Percentiles rank a stretch among this genome's conserved stretches.
These are phyloP conservation scores for Teratosphaeria viscida DNA, from an alignment of 2,329 filamentous ascomycete species.

Conservation along the genomic window DNA sequence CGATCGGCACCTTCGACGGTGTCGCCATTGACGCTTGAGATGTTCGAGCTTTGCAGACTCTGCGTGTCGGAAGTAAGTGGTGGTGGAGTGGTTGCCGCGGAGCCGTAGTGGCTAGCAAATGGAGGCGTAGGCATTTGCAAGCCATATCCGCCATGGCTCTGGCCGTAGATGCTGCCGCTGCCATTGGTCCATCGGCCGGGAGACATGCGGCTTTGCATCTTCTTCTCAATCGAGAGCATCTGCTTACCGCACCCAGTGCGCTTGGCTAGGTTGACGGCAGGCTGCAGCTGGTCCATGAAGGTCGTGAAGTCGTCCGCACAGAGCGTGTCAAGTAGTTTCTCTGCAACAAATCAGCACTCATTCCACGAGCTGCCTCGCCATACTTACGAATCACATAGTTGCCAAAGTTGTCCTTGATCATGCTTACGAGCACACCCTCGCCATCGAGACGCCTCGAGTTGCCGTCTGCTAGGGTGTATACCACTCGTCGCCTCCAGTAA, in stretches of 20 bases:
- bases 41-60: conserved; percentile 17
- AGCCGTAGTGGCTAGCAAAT: conserved; percentile 16
- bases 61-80: conserved; percentile 17
- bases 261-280: conserved; percentile 37
- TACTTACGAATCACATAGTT: conserved; percentile 94
- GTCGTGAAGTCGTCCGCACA: conserved; percentile 29
- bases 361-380: background rate
- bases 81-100: conserved; percentile 17
- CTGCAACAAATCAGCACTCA: conserved; percentile 35
- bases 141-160: conserved; percentile 2
- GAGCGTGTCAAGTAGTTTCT: conserved; percentile 60
- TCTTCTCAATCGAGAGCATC: conserved; percentile 37
- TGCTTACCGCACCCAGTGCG: conserved; percentile 34
- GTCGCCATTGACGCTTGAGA: conserved; percentile 24
- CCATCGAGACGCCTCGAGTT: conserved; percentile 46
- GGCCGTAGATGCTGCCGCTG: background rate
- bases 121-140: conserved; percentile 1
- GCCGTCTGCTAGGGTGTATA: conserved; percentile 47
- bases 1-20: conserved; percentile 23
- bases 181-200: background rate
- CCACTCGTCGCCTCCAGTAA: conserved; percentile 60
- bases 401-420: conserved; percentile 85
- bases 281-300: conserved; percentile 32
- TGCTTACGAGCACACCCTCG: conserved; percentile 56
- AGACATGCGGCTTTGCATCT: conserved; percentile 31